Evolutionary conservation across 2,329 filamentous ascomycete species (phyloP).

Genomic region (Spiromastix sp.): DNA sequence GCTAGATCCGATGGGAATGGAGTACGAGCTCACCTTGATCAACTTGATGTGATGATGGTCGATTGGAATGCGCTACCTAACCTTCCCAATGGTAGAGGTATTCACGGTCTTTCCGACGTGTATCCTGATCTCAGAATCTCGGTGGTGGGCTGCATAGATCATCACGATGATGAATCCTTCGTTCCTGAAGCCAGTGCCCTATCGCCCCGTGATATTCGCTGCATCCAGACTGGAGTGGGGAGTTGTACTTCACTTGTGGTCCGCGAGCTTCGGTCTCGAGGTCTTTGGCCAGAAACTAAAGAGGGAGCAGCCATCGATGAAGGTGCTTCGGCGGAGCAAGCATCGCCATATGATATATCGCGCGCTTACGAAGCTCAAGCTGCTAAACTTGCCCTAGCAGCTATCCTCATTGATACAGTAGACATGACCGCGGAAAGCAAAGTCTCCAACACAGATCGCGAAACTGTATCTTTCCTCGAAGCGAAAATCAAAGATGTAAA

Average conservation of each 20-base stretch:
- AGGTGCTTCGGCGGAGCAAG: slow-evolving; percentile 17
- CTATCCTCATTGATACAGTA: slow-evolving; percentile 35
- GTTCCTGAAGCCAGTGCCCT: slow-evolving; percentile 29
- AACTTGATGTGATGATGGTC: slow-evolving; percentile 25
- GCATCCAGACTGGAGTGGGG: slow-evolving; percentile 44
- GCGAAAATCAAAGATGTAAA: slow-evolving; percentile 29
- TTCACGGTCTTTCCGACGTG: slow-evolving; percentile 37
- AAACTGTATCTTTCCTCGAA: slow-evolving; percentile 42
- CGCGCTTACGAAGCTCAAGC: slow-evolving; percentile 23
- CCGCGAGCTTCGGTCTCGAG: slow-evolving; percentile 38
- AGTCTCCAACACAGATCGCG: slow-evolving; percentile 38
- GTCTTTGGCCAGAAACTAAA: slow-evolving; percentile 25
- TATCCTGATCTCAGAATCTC: slow-evolving; percentile 18
- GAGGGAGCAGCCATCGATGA: slow-evolving; percentile 5
- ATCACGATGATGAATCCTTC: slow-evolving; percentile 49
- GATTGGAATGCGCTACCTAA: slow-evolving; percentile 36
- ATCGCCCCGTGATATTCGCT: slow-evolving; percentile 32
- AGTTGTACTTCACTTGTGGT: slow-evolving; percentile 50
- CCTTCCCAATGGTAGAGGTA: slow-evolving; percentile 11
- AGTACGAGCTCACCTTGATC: not conserved
- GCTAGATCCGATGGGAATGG: not conserved
- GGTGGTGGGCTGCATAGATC: slow-evolving; percentile 49
- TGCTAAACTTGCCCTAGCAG: slow-evolving; percentile 29
- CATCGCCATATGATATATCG: not conserved
- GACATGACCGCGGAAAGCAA: slow-evolving; percentile 36